Evolutionary conservation across 2,329 filamentous ascomycete species (phyloP).

Genomic region (Cladosporium sphaerospermum): DNA sequence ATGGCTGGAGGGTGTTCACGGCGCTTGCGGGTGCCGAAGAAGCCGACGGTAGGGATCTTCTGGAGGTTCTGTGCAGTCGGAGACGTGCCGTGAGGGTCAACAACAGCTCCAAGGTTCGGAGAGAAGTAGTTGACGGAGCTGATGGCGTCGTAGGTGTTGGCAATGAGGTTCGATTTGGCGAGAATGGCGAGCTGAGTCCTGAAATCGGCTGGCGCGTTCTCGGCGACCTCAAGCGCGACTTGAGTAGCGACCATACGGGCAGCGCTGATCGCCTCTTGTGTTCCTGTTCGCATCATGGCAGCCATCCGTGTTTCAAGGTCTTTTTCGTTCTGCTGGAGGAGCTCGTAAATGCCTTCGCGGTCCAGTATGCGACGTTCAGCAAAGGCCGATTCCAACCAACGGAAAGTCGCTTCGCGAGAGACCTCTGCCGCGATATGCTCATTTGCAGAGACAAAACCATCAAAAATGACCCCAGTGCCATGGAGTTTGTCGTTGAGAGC

Average conservation of each 20-base stretch:
- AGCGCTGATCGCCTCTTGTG: constrained; percentile 1
- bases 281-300: constrained; percentile 3
- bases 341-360: constrained; percentile 11
- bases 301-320: constrained; percentile 3
- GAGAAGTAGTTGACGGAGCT: constrained; percentile 66
- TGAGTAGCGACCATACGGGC: background rate
- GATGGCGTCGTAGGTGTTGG: constrained; percentile 24
- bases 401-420: background rate
- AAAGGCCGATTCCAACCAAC: constrained; percentile 32
- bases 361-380: constrained; percentile 14
- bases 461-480: constrained; percentile 32
- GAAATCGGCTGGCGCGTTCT: background rate
- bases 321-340: constrained; percentile 14
- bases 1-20: constrained; percentile 22
- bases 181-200: constrained; percentile 16
- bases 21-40: constrained; percentile 5
- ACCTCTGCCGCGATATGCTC: constrained; percentile 22
- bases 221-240: constrained; percentile 12
- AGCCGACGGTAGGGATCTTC: constrained; percentile 13
- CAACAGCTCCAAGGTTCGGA: constrained; percentile 55
- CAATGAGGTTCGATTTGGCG: constrained; percentile 26
- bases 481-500: constrained; percentile 55
- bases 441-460: constrained; percentile 28
- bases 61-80: constrained; percentile 38
- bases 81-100: constrained; percentile 58